phyloP scores from a whole-genome alignment of 1,139 yeast genomes.

The Nakaseomyces kungkrabaensis region DNA sequence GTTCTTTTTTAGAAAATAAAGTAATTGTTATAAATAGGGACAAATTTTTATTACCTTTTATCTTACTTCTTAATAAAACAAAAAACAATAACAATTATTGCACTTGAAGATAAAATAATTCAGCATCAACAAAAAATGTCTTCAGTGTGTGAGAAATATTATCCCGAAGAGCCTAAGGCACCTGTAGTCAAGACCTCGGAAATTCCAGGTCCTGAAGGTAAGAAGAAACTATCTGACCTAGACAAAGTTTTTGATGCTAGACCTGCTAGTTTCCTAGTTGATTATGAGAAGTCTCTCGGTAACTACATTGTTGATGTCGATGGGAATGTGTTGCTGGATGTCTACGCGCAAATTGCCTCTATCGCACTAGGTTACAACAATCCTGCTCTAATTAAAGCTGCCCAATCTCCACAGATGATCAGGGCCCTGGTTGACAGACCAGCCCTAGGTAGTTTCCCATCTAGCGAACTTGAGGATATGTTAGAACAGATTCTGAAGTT shows the following conservation, averaged over 20 bases:
- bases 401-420: slow-evolving; percentile 56
- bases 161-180: slow-evolving; percentile 45
- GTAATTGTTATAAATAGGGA: no score
- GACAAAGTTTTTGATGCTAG: slow-evolving; percentile 54
- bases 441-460: slow-evolving; percentile 67
- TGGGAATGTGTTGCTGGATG: slow-evolving; percentile 54
- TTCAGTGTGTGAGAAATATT: slow-evolving; percentile 45
- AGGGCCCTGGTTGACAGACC: slow-evolving; percentile 63
- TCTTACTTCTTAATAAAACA: no score
- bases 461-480: slow-evolving; percentile 41
- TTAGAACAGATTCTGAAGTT: slow-evolving; percentile 50
- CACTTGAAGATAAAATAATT: no score
- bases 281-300: slow-evolving; percentile 56
- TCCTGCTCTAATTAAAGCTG: slow-evolving; percentile 54
- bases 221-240: slow-evolving; percentile 38
- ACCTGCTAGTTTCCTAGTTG: slow-evolving; percentile 60
- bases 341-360: slow-evolving; percentile 66
- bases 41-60: no score
- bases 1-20: no score
- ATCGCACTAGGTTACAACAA: slow-evolving; percentile 69
- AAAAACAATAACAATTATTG: no score
- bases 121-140: slow-evolving; percentile 10
- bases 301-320: slow-evolving; percentile 65
- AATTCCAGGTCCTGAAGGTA: slow-evolving; percentile 56
- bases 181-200: slow-evolving; percentile 40